Conservation (phyloP, 495 filamentous ascomycete genomes). For the Talaromyces ruber region DNA sequence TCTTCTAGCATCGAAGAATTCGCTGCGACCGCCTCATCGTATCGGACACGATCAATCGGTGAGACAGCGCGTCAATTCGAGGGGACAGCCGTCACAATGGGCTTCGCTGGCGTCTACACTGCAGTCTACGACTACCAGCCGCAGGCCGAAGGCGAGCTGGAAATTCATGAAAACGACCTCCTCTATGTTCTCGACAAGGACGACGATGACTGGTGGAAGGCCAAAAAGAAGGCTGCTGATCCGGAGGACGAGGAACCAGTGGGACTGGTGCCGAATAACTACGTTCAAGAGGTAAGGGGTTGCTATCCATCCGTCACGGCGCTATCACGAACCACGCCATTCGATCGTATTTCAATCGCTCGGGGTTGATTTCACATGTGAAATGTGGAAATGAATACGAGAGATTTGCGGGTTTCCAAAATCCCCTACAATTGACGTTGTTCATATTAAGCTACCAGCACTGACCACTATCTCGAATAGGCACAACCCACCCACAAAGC, state of each 20-base stretch:
- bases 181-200: conserved; percentile 90
- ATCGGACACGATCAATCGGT: conserved; percentile 23
- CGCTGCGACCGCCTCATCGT: neutral
- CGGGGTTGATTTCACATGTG: neutral
- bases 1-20: neutral
- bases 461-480: conserved; percentile 28
- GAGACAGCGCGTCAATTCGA: neutral
- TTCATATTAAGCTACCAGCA: neutral
- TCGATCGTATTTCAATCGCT: neutral
- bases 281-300: conserved; percentile 82
- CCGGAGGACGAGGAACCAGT: conserved; percentile 87
- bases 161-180: conserved; percentile 80
- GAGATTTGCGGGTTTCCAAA: neutral
- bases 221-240: conserved; percentile 91
- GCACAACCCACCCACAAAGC: conserved; percentile 64
- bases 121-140: conserved; percentile 91
- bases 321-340: neutral
- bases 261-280: conserved; percentile 91
- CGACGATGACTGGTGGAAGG: conserved; percentile 97
- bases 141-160: conserved; percentile 80
- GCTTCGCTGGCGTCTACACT: conserved; percentile 85
- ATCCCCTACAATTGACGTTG: neutral
- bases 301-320: neutral
- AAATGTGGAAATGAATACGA: neutral
- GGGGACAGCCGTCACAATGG: conserved; percentile 34